Evolutionary conservation across 2,329 filamentous ascomycete species (phyloP).

Genomic region (Myriosclerotinia scirpicola): DNA sequence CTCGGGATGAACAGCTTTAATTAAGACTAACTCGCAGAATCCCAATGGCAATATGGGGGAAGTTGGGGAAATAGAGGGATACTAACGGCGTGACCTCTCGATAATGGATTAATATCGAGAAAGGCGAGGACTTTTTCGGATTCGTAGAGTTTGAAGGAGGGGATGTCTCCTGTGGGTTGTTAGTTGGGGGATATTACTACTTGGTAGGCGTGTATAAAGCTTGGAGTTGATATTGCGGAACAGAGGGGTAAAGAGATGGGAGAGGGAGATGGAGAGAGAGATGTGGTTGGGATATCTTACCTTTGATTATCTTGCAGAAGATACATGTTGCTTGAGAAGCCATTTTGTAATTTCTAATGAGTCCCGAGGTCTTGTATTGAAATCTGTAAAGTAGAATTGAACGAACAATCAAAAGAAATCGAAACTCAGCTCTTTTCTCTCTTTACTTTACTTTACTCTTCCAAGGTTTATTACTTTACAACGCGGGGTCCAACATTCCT

Average conservation of each 20-base stretch:
- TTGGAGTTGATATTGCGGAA: not conserved
- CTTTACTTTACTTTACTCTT: not conserved
- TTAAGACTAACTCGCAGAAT: not conserved
- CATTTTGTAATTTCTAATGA: not conserved
- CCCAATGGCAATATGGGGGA: not conserved
- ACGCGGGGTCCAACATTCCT: conserved; percentile 18
- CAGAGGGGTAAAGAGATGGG: not conserved
- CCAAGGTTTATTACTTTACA: not conserved
- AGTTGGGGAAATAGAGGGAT: not conserved
- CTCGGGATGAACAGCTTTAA: no score
- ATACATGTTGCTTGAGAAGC: conserved; percentile 65
- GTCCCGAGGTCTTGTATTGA: not conserved
- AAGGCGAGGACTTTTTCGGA: conserved; percentile 92
- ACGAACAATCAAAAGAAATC: not conserved
- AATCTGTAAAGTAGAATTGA: not conserved
- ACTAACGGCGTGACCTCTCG: conserved; percentile 82
- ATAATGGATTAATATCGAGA: conserved; percentile 90
- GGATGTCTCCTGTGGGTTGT: conserved; percentile 74
- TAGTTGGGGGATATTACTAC: conserved; percentile 1
- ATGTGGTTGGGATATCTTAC: conserved; percentile 43
- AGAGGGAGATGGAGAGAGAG: conserved; percentile 27
- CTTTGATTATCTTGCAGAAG: conserved; percentile 98
- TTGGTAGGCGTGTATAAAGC: not conserved
- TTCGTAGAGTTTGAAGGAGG: conserved; percentile 94
- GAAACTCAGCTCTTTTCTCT: not conserved